phyloP scores from a whole-genome alignment of 306 rosid species.

The Albizia julibrissin region DNA sequence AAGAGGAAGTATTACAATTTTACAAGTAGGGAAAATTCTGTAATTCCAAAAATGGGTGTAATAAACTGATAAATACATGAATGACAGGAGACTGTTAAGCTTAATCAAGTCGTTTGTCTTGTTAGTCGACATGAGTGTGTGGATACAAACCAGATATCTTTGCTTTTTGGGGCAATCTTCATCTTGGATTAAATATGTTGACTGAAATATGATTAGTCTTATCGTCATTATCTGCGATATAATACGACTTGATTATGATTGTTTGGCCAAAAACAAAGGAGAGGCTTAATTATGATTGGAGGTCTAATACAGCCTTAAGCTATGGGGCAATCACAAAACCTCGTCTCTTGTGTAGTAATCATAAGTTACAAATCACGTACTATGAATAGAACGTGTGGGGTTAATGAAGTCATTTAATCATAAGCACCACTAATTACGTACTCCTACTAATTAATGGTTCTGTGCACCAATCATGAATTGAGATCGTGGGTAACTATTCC shows the following conservation, averaged over 20 bases:
- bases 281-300: neutral
- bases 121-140: constrained; percentile 46
- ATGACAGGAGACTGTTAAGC: constrained; percentile 15
- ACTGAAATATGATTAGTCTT: neutral
- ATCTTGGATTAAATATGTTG: constrained; percentile 5
- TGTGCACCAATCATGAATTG: neutral
- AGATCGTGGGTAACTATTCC: neutral
- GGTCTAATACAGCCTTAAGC: neutral
- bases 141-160: constrained; percentile 31
- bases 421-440: neutral
- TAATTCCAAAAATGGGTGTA: no score
- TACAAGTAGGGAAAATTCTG: no score
- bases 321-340: neutral
- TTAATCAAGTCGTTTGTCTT: constrained; percentile 26
- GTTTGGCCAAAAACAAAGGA: no score
- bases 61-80: no score
- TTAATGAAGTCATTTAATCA: neutral
- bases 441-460: no score
- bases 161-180: constrained; percentile 8
- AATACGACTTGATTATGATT: neutral
- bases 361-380: neutral
- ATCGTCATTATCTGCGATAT: neutral
- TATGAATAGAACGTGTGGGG: neutral
- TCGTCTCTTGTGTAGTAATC: neutral
- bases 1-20: no score